These are phyloP conservation scores for Tetracladium setigerum DNA, from an alignment of 495 filamentous ascomycete species.

Conservation along the genomic window DNA sequence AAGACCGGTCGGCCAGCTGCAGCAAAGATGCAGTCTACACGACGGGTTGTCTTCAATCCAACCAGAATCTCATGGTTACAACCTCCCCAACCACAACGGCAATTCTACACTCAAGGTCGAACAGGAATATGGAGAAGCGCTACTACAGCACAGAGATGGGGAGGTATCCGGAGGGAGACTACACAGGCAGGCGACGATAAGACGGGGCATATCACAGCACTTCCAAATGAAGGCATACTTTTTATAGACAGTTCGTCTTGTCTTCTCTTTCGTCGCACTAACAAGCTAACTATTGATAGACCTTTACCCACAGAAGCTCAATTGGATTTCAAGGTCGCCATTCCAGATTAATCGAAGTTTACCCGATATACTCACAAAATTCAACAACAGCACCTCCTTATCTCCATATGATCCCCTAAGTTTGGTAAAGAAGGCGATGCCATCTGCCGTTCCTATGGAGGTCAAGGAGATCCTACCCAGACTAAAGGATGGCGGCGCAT, in stretches of 20 bases:
- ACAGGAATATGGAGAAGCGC: neutral
- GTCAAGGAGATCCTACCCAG: constrained; percentile 75
- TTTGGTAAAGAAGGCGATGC: constrained; percentile 56
- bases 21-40: constrained; percentile 15
- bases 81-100: neutral
- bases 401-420: constrained; percentile 54
- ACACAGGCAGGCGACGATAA: constrained; percentile 44
- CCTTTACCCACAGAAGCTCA: constrained; percentile 73
- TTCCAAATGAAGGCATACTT: constrained; percentile 67
- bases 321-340: constrained; percentile 54
- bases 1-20: neutral
- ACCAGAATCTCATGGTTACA: constrained; percentile 26
- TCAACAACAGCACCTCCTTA: constrained; percentile 46
- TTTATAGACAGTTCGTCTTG: constrained; percentile 75
- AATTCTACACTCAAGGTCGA: constrained; percentile 9
- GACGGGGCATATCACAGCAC: constrained; percentile 68
- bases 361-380: constrained; percentile 52
- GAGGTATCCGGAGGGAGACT: constrained; percentile 27
- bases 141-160: constrained; percentile 2
- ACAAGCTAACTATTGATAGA: constrained; percentile 40
- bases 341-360: constrained; percentile 48
- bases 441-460: constrained; percentile 48
- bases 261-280: neutral
- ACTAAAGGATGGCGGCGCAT: constrained; percentile 87
- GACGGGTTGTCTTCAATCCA: constrained; percentile 26